A percentile compares a stretch with the other conserved stretches of the same genome.
These are phyloP conservation scores for Neospora caninum DNA, from an alignment of 169 alveolate species.

Conservation along the genomic window DNA sequence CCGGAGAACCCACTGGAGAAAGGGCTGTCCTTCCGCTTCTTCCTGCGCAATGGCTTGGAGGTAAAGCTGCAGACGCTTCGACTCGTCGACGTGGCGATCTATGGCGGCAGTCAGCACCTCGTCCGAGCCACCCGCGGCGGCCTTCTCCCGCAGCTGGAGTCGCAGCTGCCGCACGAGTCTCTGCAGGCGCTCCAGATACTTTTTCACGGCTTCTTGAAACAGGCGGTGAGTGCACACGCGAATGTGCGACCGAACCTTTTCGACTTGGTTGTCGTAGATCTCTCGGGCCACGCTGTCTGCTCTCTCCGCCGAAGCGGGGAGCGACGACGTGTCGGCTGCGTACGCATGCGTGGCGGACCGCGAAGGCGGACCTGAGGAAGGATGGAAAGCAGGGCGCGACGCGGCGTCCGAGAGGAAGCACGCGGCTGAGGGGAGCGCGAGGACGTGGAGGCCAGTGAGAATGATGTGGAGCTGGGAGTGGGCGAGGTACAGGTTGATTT, in stretches of 20 bases:
- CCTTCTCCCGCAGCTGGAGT: neutral
- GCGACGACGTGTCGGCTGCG: neutral
- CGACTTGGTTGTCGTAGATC: neutral
- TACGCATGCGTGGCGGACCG: neutral
- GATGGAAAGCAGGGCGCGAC: neutral
- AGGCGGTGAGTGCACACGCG: neutral
- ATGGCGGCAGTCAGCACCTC: neutral
- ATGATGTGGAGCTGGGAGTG: conserved; percentile 38
- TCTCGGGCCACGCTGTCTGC: neutral
- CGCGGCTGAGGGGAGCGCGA: neutral
- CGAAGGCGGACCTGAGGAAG: neutral
- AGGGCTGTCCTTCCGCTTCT: neutral
- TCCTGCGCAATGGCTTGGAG: neutral
- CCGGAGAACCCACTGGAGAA: conserved; percentile 6
- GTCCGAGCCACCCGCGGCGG: neutral
- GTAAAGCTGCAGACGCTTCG: neutral
- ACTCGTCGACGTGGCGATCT: neutral
- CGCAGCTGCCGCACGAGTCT: neutral
- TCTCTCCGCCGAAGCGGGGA: neutral
- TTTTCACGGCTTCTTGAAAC: neutral
- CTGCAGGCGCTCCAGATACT: conserved; percentile 2
- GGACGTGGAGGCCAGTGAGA: neutral
- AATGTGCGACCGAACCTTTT: neutral
- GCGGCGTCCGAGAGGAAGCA: neutral
- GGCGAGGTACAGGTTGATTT: conserved; percentile 28